A percentile compares a stretch with the other conserved stretches of the same genome.
These are phyloP conservation scores for Porpolomopsis calyptriformis DNA, from an alignment of 768 basidiomycete genomes.

Conservation along the genomic window DNA sequence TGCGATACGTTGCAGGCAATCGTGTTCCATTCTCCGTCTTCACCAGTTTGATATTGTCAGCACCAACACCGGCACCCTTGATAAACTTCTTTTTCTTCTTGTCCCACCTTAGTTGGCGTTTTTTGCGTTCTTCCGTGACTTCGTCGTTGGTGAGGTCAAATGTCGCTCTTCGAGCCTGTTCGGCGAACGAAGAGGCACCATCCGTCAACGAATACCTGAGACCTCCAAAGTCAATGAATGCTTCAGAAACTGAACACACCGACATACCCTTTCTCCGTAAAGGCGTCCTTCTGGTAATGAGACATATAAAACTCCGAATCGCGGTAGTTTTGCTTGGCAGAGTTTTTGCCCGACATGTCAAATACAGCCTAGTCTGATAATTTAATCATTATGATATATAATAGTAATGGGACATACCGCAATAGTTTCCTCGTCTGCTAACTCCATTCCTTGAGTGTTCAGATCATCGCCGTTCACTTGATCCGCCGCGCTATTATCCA, in stretches of 20 bases:
- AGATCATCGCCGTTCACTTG: slow-evolving; percentile 25
- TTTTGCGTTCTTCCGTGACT: slow-evolving; percentile 44
- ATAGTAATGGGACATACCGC: slow-evolving; percentile 36
- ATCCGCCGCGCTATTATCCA: slow-evolving; percentile 22
- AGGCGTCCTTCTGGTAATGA: slow-evolving; percentile 78
- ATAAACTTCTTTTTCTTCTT: slow-evolving; percentile 94
- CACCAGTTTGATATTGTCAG: slow-evolving; percentile 91
- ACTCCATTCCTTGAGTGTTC: slow-evolving; percentile 34
- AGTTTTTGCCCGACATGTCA: slow-evolving; percentile 39
- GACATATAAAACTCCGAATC: slow-evolving; percentile 90
- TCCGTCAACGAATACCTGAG: slow-evolving; percentile 73
- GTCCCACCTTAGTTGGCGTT: slow-evolving; percentile 77
- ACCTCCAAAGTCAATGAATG: slow-evolving; percentile 2
- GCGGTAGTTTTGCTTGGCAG: slow-evolving; percentile 45
- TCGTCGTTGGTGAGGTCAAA: slow-evolving; percentile 84
- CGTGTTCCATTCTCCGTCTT: slow-evolving; percentile 86
- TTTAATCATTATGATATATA: slow-evolving; percentile 7
- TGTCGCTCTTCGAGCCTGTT: slow-evolving; percentile 67
- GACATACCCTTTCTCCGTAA: slow-evolving; percentile 83
- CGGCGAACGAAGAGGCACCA: slow-evolving; percentile 77
- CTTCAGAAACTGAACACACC: neutral
- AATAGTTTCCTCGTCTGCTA: slow-evolving; percentile 75
- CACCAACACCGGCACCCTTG: slow-evolving; percentile 71
- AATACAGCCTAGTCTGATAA: slow-evolving; percentile 52
- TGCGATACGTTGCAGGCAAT: slow-evolving; percentile 85